Percentiles rank a stretch among this genome's conserved stretches.
Evolutionary conservation across 306 rosid species (phyloP).

Genomic region (Cicer yamashitae): DNA sequence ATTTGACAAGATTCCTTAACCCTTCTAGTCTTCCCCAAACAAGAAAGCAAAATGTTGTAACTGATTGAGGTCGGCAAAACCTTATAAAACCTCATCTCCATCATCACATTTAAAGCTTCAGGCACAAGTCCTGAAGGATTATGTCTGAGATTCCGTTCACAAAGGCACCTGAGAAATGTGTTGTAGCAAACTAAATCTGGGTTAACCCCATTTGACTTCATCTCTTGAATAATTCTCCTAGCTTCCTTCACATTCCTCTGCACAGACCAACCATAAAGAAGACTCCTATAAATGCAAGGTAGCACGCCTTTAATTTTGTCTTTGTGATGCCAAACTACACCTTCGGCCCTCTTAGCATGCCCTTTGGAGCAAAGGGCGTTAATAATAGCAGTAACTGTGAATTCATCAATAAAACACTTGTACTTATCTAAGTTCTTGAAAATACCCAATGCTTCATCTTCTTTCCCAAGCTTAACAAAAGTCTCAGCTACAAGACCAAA

Average conservation of each 20-base stretch:
- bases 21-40: slow-evolving; percentile 77
- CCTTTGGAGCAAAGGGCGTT: slow-evolving; percentile 77
- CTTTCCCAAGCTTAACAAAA: slow-evolving; percentile 70
- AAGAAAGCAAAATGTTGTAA: slow-evolving; percentile 76
- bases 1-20: slow-evolving; percentile 74
- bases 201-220: slow-evolving; percentile 63
- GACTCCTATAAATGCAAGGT: slow-evolving; percentile 67
- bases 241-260: slow-evolving; percentile 84
- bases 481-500: slow-evolving; percentile 64
- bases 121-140: slow-evolving; percentile 92
- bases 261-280: slow-evolving; percentile 82
- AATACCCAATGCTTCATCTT: slow-evolving; percentile 80
- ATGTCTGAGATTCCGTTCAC: slow-evolving; percentile 63
- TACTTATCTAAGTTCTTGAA: slow-evolving; percentile 75
- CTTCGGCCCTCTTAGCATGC: slow-evolving; percentile 85
- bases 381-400: slow-evolving; percentile 68
- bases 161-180: slow-evolving; percentile 77
- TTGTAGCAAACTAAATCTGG: slow-evolving; percentile 80
- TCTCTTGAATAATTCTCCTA: slow-evolving; percentile 74
- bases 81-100: slow-evolving; percentile 75
- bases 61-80: slow-evolving; percentile 63
- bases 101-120: slow-evolving; percentile 79
- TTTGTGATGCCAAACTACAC: slow-evolving; percentile 74
- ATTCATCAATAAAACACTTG: slow-evolving; percentile 67
- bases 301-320: slow-evolving; percentile 61